phyloP scores from a whole-genome alignment of 2,329 filamentous ascomycete genomes.

The Cytospora chrysosperma region DNA sequence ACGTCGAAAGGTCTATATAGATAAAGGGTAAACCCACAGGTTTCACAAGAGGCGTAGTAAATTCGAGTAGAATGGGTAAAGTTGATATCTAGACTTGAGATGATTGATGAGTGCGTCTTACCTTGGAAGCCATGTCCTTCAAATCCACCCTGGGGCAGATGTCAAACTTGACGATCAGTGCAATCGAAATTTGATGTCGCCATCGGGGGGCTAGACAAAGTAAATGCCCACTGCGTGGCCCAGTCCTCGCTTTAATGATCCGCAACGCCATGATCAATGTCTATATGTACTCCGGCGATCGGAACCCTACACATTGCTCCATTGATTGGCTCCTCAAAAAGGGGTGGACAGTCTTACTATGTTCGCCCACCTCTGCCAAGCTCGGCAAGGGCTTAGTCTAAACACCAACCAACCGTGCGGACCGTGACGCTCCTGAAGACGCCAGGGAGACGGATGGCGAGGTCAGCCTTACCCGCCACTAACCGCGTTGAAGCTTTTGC shows the following conservation, averaged over 20 bases:
- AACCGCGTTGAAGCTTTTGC: slow-evolving; percentile 15
- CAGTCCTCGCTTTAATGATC: slow-evolving; percentile 34
- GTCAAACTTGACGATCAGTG: slow-evolving; percentile 32
- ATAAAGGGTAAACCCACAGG: no score
- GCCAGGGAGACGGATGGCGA: slow-evolving; percentile 34
- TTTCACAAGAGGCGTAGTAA: no score
- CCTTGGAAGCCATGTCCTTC: no score
- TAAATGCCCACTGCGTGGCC: slow-evolving; percentile 30
- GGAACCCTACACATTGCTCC: slow-evolving; percentile 35
- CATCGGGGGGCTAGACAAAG: no score
- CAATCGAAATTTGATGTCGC: no score
- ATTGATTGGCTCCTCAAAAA: slow-evolving; percentile 29
- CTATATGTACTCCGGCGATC: slow-evolving; percentile 34
- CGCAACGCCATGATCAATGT: no score
- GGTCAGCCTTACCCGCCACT: slow-evolving; percentile 32
- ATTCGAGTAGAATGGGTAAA: no score
- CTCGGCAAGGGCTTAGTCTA: slow-evolving; percentile 32
- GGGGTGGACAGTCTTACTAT: slow-evolving; percentile 32
- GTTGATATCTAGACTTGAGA: no score
- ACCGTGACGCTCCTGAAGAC: slow-evolving; percentile 32
- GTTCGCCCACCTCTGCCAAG: slow-evolving; percentile 31
- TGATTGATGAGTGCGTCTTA: no score
- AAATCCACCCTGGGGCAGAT: no score
- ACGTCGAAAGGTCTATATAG: no score
- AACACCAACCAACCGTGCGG: slow-evolving; percentile 32